Base-by-base conservation (phyloP, 2,329 filamentous ascomycete species). In the Chaetomiaceae sp. region DNA sequence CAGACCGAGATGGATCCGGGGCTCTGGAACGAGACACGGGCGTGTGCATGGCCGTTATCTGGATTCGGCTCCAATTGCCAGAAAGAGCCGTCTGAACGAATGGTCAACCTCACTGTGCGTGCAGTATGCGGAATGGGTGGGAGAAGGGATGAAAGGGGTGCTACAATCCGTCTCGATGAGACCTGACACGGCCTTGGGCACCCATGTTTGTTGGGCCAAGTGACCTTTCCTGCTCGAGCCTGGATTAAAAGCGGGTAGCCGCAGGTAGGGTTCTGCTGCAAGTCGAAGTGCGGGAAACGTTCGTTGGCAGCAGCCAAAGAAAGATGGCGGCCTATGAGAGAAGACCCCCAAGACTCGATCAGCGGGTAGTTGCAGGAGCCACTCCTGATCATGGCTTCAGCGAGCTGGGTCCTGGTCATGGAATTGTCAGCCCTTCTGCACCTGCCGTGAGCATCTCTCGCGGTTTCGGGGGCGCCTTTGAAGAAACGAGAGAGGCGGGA, bases 261-360 rank as follows among this genome's bases (percentile, higher is more conserved):
- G 46, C 37, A 45, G 44, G 29, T 24, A 20, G 27, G 47, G 32
- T 43, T 36, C 29, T n/a, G n/a, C 26, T 42, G n/a, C 22, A 9
- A 24, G 6, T 49, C 30, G 44, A 53, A 50, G 38, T 38, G 18
- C 38, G 39, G 44, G 35, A 46, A 27, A n/a, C 27, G 41, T 52
- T 52, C 38, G 38, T 38, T 45, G 41, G 42, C 38, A 34, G 44
- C 8, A 42, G 29, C 47, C 27, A 42, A 44, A 32, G 34, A 33
- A 7, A 9, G 22, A 30, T 46, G 47, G 42, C 44, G 42, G 8
- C 49, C 46, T 51, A 51, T 46, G 26, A 48, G 33, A 18, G 22
- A 12, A 24, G 19, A 34, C 11, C 7, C 22, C 24, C 15, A 36
- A 33, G 39, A 33, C 35, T 45, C 27, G 43, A 34, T 15, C 29